Base-by-base conservation (phyloP, 192 early-diverging fungal genomes). In the Coemansia sp. region DNA sequence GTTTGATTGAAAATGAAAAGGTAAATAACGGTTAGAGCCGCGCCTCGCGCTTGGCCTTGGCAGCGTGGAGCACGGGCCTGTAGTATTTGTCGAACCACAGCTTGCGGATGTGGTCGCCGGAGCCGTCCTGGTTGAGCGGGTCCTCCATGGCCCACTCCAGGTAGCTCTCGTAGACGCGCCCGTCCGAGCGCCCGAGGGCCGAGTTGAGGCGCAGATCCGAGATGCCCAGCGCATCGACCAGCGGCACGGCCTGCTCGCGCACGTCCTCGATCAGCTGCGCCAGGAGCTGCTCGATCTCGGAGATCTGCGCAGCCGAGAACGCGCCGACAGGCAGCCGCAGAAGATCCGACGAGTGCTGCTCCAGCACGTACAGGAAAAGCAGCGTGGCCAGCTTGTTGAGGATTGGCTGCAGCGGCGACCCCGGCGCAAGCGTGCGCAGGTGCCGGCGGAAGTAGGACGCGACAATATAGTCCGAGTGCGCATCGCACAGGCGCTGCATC, bases 141-240 rank as follows among this genome's bases (percentile, higher is more conserved):
- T 93, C 89, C 44, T 80, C 71, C 47, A 86, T 84, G 0, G 88
- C 92, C 86, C 83, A 85, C 73, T 87, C 65, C 18, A 88, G 79
- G 71, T 90, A 85, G 56, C 81, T 69, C 58, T 92, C 91, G 40
- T 95, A 95, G 19, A 91, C 87, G 55, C 86, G 82, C 47, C 91
- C 91, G 57, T 92, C 90, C 44, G 77, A 84, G 22, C 87, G 75
- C 18, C 88, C 93, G 32, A 95, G 68, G 9, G 90, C 86, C 40
- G 87, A 89, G 77, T 92, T 84, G 16, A 95, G 78, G 32, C 81
- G 69, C 54, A 88, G 87, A 42, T 95, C 93, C 0, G 89, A 82
- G 25, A 91, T 68, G 16, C 82, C 84, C 77, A 89, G 93, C 0
- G 91, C 84, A 40, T 95, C 93, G 18, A 91, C 90, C 11, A 95